Base-by-base conservation (phyloP, 1,284 basidiomycete genomes). In the Cutaneotrichosporon mucoides region DNA sequence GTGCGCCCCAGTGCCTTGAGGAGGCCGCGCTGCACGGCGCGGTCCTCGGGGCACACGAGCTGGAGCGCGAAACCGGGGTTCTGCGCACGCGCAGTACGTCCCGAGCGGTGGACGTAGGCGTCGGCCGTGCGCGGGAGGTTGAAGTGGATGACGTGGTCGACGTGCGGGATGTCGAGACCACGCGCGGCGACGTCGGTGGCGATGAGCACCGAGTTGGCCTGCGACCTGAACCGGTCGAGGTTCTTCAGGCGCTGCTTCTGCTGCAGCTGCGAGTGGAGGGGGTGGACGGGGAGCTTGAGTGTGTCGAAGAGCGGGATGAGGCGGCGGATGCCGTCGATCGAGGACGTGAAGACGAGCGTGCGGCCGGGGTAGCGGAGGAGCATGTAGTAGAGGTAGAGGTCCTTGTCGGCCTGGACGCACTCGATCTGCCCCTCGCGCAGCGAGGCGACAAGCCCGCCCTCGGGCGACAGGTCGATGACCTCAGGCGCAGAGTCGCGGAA, bases 161-260 rank as follows among this genome's bases (percentile, higher is more conserved):
- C 86, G 10, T 82, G 79, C 1, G 85, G 84, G 24, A 90, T 84
- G 71, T 90, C 88, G 36, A 90, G 81, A 54, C 88, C 88, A 67
- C 88, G 82, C 3, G 88, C 86, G 2, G 88, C 88, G 16, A 90
- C 85, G 72, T 90, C 88, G 0, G 88, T 89, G 0, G 88, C 87
- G 11, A 90, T 82, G 35, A 99, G 85, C 40, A 98, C 85, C 1
- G 86, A 86, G 63, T 89, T 86, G 0, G 84, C 75, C 1, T 82
- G 84, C 0, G 83, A 82, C 68, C 88, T 91, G 83, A 97, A 96
- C 57, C 90, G 82, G 71, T 99, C 96, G 37, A 99, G 85, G 68
- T 95, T 95, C 79, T 94, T 96, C 34, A 99, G 81, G n/a, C 96
- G 87, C 71, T 97, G 92, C 52, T 92, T 86, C 74, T 99, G 96